Evolutionary conservation across 2,329 filamentous ascomycete species (phyloP), one percentile per base, ranked within the genome.

Genomic region (Phialemoniopsis sp.): DNA sequence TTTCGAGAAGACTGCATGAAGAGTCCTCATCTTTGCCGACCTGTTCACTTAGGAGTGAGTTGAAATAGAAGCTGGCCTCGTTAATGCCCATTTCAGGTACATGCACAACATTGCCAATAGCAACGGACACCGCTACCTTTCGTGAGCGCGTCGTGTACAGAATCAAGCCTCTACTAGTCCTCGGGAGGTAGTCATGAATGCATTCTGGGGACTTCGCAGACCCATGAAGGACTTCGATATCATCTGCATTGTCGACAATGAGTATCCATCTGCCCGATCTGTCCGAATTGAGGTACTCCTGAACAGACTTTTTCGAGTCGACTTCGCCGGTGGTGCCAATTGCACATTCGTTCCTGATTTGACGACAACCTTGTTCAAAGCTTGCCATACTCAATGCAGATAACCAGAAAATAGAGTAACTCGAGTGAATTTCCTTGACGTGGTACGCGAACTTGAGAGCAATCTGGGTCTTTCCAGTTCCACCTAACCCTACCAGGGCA

Each of bases 401-500:
- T 10, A 71, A 51, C 67, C 64, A 72, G 43, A 72, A 58, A 30
- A 72, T 48, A 0, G 59, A 64, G 34, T 53, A 66, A 5, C 57
- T 53, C 3, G 54, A 54, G 16, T 54, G 34, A 13, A 53, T 55
- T 8, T 59, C 37, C 39, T 49, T 59, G 8, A 52, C 56, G 45
- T 53, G 58, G 46, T 67, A 58, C 3, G 59, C 62, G 28, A 66
- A 42, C 38, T 66, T 55, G 5, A 69, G 47, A 6, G 51, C 59
- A 9, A 67, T 37, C 29, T 60, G 54, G 2, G 63, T 63, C 45
- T 68, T 67, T 8, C 63, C 63, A 5, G 61, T 45, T 10, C 65
- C 63, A 13, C 63, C 60, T 7, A 65, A 50, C 1, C 61, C 61
- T 29, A 48, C 37, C 13, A 38, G 15, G 4, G 36, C 26, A 16